Evolutionary conservation across 305 asterid genomes (phyloP).

Genomic region (Lippia alba): DNA sequence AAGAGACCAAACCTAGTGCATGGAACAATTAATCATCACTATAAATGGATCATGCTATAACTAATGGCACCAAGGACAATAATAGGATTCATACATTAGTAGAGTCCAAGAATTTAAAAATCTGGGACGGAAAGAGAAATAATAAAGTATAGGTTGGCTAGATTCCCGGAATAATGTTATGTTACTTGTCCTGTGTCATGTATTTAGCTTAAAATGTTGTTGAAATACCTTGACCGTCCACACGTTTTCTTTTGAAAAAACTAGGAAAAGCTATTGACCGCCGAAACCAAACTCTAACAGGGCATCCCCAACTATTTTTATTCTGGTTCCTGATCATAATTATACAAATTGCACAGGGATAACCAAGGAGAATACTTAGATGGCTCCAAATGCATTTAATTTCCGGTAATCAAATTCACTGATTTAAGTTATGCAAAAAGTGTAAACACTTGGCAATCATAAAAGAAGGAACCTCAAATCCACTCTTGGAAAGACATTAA

Average conservation of each 20-base stretch:
- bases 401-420: conserved; percentile 12
- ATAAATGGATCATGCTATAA: neutral
- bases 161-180: conserved; percentile 4
- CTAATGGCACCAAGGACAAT: neutral
- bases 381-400: neutral
- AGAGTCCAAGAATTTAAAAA: neutral
- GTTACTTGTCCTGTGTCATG: conserved; percentile 7
- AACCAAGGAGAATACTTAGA: neutral
- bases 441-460: neutral
- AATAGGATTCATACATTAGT: neutral
- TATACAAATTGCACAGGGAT: neutral
- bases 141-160: neutral
- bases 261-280: conserved; percentile 17
- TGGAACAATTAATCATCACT: conserved; percentile 22
- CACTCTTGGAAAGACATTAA: neutral
- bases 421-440: neutral
- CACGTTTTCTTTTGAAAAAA: neutral
- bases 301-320: conserved; percentile 14
- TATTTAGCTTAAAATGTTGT: conserved; percentile 16
- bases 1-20: conserved; percentile 81
- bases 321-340: conserved; percentile 5
- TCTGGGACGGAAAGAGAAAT: neutral
- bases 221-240: conserved; percentile 2
- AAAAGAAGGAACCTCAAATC: neutral
- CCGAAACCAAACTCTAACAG: conserved; percentile 10